These are phyloP conservation scores for Lathyrus aphaca DNA, from an alignment of 306 rosid genomes.

Conservation along the genomic window DNA sequence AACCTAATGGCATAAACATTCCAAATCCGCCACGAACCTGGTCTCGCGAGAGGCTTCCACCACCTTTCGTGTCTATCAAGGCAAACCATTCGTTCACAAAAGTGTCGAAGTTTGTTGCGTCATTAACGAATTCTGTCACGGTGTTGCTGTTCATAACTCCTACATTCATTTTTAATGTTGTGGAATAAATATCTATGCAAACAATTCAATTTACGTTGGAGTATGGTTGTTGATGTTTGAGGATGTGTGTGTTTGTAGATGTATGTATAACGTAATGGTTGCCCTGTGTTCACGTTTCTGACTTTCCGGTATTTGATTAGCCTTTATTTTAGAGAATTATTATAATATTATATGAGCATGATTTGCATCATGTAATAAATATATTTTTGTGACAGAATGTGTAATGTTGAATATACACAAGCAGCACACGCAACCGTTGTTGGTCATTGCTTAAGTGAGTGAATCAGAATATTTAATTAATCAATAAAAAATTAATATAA, in stretches of 20 bases:
- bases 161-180: constrained; percentile 40
- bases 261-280: constrained; percentile 18
- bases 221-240: not conserved
- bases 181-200: too few species aligned
- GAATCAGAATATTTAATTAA: not conserved
- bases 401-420: too few species aligned
- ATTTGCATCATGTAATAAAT: too few species aligned
- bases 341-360: too few species aligned
- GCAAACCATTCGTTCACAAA: constrained; percentile 49
- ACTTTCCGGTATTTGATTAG: constrained; percentile 37
- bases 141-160: constrained; percentile 52
- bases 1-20: constrained; percentile 49
- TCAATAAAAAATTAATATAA: not conserved
- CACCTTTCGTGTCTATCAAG: constrained; percentile 45
- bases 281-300: constrained; percentile 43
- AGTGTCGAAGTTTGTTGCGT: constrained; percentile 42
- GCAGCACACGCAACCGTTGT: too few species aligned
- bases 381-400: too few species aligned
- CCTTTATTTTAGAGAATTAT: constrained; percentile 39
- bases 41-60: constrained; percentile 52
- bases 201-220: not conserved
- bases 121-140: constrained; percentile 46
- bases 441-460: not conserved
- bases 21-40: constrained; percentile 44
- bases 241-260: constrained; percentile 14